phyloP scores from a whole-genome alignment of 2,329 filamentous ascomycete genomes.

The Talaromyces sp. region DNA sequence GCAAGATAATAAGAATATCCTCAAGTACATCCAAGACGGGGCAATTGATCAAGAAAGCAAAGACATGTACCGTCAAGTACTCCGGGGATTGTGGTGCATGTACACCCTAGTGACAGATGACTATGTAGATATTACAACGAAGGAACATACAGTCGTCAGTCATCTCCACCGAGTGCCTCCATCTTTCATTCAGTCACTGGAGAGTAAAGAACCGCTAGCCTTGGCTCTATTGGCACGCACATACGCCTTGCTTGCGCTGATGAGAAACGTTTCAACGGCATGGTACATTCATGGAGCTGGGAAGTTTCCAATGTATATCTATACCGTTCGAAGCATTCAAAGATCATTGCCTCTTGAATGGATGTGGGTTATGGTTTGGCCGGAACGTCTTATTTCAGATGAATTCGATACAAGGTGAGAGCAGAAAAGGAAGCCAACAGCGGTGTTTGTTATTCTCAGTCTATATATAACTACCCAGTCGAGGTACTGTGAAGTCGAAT shows the following conservation, averaged over 20 bases:
- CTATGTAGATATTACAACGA: conserved; percentile 6
- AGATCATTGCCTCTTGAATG: not conserved
- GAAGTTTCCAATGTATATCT: not conserved
- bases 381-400: conserved; percentile 1
- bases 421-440: not conserved
- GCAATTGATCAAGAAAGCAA: conserved; percentile 2
- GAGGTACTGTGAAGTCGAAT: conserved; percentile 24
- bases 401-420: not conserved
- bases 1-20: not conserved
- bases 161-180: conserved; percentile 10
- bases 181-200: conserved; percentile 3
- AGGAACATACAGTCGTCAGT: conserved; percentile 6
- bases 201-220: conserved; percentile 11
- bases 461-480: conserved; percentile 3
- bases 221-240: conserved; percentile 8
- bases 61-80: conserved; percentile 2
- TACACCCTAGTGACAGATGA: conserved; percentile 5
- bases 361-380: conserved; percentile 17
- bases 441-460: not conserved
- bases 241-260: conserved; percentile 1
- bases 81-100: not conserved
- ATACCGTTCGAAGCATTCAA: not conserved
- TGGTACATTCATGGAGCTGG: conserved; percentile 17
- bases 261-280: conserved; percentile 1
- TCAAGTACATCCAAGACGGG: not conserved